Evolutionary conservation across 1,139 yeast species (phyloP).

Genomic region (Kurtzmaniella quercitrusa): DNA sequence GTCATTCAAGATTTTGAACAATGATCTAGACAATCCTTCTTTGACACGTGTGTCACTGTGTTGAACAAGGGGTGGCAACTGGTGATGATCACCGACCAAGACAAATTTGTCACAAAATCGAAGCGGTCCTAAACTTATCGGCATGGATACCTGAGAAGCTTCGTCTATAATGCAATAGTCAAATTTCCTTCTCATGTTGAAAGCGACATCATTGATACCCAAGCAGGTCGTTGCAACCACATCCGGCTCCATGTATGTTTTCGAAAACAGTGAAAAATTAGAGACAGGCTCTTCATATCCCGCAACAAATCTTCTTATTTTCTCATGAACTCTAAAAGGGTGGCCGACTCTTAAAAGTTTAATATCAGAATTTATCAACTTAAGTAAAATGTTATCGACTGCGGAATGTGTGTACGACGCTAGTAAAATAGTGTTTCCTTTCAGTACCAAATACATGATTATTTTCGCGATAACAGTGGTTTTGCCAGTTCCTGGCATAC

Average conservation of each 20-base stretch:
- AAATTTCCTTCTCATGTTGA: constrained; percentile 54
- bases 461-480: constrained; percentile 86
- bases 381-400: constrained; percentile 83
- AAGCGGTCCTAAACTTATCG: constrained; percentile 85
- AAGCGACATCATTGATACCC: constrained; percentile 65
- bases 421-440: constrained; percentile 65
- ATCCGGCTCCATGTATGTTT: constrained; percentile 51
- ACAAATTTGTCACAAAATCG: constrained; percentile 74
- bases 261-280: constrained; percentile 41
- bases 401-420: constrained; percentile 95
- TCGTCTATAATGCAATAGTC: constrained; percentile 96
- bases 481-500: constrained; percentile 99
- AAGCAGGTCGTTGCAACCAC: constrained; percentile 90
- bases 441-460: constrained; percentile 54
- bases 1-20: constrained; percentile 72
- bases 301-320: constrained; percentile 53
- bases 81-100: constrained; percentile 92
- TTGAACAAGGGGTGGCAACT: constrained; percentile 79
- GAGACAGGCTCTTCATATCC: constrained; percentile 32
- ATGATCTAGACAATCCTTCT: constrained; percentile 69
- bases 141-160: constrained; percentile 92
- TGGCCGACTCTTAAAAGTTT: constrained; percentile 60
- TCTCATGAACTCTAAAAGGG: constrained; percentile 56
- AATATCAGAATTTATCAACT: constrained; percentile 48
- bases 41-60: constrained; percentile 52